Evolutionary conservation across 163 green algal species (phyloP).

Genomic region (Volvox carteri): DNA sequence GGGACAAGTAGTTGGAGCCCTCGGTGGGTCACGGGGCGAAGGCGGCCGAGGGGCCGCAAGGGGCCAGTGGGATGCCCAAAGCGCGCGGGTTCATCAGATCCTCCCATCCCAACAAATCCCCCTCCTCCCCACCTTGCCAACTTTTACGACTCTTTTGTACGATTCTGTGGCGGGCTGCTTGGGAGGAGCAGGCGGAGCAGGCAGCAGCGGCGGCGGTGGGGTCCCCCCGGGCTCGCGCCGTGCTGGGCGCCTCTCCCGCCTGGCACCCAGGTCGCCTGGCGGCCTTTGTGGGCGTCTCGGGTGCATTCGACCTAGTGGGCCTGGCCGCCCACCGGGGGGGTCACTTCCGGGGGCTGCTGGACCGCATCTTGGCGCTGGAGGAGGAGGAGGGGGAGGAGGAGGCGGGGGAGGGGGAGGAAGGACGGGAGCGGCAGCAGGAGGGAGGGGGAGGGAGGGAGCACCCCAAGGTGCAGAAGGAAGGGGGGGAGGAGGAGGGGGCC

Average conservation of each 20-base stretch:
- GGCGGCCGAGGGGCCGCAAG: too few species aligned
- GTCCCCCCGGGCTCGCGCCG: too few species aligned
- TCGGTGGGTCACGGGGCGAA: too few species aligned
- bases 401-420: background rate
- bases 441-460: background rate
- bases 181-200: conserved; percentile 53
- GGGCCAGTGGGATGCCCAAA: too few species aligned
- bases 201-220: background rate
- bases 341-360: conserved; percentile 25
- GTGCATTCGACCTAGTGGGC: conserved; percentile 83
- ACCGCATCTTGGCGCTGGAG: background rate
- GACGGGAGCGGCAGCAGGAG: background rate
- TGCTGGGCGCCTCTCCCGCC: conserved; percentile 18
- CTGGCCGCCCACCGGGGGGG: conserved; percentile 87
- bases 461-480: background rate
- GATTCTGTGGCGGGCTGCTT: too few species aligned
- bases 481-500: background rate
- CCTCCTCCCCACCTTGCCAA: too few species aligned
- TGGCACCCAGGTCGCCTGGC: conserved; percentile 61
- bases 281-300: conserved; percentile 85
- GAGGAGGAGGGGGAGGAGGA: background rate
- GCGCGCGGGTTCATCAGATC: too few species aligned
- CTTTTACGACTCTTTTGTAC: too few species aligned
- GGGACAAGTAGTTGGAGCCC: too few species aligned
- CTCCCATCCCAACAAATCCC: too few species aligned